phyloP scores from a whole-genome alignment of 2,329 filamentous ascomycete genomes.

The Aspergillus tamarii region DNA sequence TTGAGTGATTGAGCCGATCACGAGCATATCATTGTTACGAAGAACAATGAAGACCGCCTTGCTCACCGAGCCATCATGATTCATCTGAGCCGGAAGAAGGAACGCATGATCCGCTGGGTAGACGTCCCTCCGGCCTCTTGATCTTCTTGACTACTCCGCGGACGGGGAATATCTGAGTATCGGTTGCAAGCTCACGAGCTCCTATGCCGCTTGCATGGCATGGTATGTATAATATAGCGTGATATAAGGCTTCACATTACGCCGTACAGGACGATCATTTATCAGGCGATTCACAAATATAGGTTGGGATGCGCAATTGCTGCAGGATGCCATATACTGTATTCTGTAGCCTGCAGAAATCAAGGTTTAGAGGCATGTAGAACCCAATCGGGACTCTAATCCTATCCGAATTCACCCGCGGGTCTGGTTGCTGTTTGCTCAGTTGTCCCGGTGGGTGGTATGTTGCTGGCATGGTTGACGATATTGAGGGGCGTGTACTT shows the following conservation, averaged over 20 bases:
- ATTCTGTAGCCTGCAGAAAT: background rate
- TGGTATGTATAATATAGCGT: background rate
- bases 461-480: background rate
- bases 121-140: background rate
- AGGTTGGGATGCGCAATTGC: background rate
- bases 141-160: background rate
- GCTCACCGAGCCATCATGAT: background rate
- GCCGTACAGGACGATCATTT: background rate
- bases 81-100: background rate
- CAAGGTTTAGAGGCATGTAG: background rate
- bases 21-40: background rate
- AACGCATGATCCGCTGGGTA: background rate
- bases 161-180: background rate
- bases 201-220: slow-evolving; percentile 1
- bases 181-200: background rate
- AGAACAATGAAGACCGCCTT: background rate
- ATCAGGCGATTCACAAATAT: background rate
- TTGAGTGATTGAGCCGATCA: slow-evolving; percentile 1
- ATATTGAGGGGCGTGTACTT: background rate
- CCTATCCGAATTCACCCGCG: background rate
- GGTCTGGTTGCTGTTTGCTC: background rate
- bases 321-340: background rate
- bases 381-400: background rate
- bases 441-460: background rate
- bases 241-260: background rate